These are phyloP conservation scores for Yarrowia bubula DNA, from an alignment of 805 yeast species.

Conservation along the genomic window DNA sequence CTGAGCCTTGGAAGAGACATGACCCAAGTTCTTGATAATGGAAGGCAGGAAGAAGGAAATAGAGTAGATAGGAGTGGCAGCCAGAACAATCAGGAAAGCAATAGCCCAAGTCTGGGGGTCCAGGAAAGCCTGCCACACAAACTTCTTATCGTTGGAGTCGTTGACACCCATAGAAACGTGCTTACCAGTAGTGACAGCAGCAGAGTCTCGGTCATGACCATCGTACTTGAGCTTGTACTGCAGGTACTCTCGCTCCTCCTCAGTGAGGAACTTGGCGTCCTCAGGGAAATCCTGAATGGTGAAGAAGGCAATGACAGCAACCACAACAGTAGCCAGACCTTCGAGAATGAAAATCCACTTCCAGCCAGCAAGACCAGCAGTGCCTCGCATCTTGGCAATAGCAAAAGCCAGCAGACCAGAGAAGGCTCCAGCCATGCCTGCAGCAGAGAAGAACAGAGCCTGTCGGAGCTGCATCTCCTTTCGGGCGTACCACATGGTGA, in stretches of 20 bases:
- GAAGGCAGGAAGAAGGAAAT: constrained; percentile 60
- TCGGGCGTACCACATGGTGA: constrained; percentile 40
- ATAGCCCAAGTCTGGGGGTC: constrained; percentile 52
- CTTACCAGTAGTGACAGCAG: constrained; percentile 38
- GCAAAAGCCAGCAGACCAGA: constrained; percentile 49
- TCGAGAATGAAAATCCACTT: constrained; percentile 53
- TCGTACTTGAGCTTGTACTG: constrained; percentile 11
- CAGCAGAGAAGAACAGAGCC: constrained; percentile 42
- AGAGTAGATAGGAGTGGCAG: constrained; percentile 57
- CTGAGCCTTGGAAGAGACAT: constrained; percentile 58
- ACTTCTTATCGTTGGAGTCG: constrained; percentile 47
- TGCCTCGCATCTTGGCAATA: constrained; percentile 45
- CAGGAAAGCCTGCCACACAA: constrained; percentile 48
- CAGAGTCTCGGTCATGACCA: constrained; percentile 17
- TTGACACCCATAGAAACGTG: constrained; percentile 37
- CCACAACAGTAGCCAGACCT: constrained; percentile 43
- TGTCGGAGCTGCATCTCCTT: constrained; percentile 43
- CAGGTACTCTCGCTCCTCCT: constrained; percentile 48
- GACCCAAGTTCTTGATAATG: constrained; percentile 52
- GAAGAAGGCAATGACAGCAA: constrained; percentile 39
- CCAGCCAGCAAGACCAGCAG: constrained; percentile 47
- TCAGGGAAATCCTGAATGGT: constrained; percentile 54
- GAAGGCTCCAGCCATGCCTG: constrained; percentile 47
- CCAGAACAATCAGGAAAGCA: constrained; percentile 51
- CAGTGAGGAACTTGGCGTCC: constrained; percentile 48